These are phyloP conservation scores for Aphanomyces cochlioides DNA, from an alignment of 352 stramenopile species.

Conservation along the genomic window DNA sequence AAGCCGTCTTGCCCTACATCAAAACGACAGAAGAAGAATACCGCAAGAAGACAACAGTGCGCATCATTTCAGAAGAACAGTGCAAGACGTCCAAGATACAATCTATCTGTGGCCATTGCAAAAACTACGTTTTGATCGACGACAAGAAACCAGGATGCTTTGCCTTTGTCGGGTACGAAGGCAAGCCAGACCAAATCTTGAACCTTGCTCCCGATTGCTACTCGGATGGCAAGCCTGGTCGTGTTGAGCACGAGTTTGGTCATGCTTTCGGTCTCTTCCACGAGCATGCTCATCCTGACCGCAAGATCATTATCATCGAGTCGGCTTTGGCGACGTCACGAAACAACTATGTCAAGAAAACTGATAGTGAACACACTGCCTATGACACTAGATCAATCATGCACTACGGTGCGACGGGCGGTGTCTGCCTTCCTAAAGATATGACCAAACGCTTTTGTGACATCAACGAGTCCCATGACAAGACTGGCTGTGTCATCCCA, in stretches of 20 bases:
- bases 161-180: conserved; percentile 18
- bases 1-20: neutral
- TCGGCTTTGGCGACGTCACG: neutral
- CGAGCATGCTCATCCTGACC: conserved; percentile 21
- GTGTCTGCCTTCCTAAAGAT: conserved; percentile 28
- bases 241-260: conserved; percentile 24
- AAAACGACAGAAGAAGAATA: conserved; percentile 2
- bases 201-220: conserved; percentile 16
- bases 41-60: conserved; percentile 6
- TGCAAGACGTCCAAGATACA: neutral
- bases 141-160: conserved; percentile 18
- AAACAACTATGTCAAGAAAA: conserved; percentile 25
- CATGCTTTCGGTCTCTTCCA: conserved; percentile 22
- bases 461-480: conserved; percentile 13
- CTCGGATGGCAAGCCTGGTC: neutral
- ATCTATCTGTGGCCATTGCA: conserved; percentile 13
- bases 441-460: conserved; percentile 24
- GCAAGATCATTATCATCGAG: conserved; percentile 20
- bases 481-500: conserved; percentile 20
- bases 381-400: conserved; percentile 16
- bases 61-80: conserved; percentile 7
- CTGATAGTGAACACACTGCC: neutral
- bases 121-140: conserved; percentile 8
- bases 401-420: conserved; percentile 21
- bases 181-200: conserved; percentile 1